Percentiles rank a stretch among this genome's conserved stretches.
phyloP scores from a whole-genome alignment of 2,329 filamentous ascomycete species.

The Aureobasidium leucospermi region DNA sequence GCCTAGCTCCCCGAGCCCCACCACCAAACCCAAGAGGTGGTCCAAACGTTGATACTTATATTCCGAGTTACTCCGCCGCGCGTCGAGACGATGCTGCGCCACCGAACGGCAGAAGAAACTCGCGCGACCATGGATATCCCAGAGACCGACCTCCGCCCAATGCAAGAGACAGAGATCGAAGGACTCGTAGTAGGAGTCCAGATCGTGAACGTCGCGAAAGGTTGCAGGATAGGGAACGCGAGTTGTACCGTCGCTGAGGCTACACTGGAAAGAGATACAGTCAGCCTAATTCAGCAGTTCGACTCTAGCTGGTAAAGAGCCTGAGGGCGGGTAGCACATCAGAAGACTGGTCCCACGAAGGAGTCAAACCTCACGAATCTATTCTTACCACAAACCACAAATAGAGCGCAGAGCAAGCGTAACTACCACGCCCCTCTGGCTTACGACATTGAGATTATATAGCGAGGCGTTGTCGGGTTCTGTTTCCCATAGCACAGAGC shows the following conservation, averaged over 20 bases:
- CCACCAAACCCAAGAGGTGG: constrained; percentile 18
- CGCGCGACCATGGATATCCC: constrained; percentile 17
- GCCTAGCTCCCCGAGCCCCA: constrained; percentile 22
- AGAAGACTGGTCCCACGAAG: not conserved
- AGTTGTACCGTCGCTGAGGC: constrained; percentile 26
- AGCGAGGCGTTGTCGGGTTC: constrained; percentile 11
- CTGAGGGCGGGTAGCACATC: not conserved
- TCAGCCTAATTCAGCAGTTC: not conserved
- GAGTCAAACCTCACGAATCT: not conserved
- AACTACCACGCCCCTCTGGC: not conserved
- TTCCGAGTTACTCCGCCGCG: constrained; percentile 33
- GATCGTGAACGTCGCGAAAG: constrained; percentile 24
- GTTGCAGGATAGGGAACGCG: constrained; percentile 30
- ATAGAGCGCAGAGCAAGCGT: not conserved
- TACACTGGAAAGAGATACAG: not conserved
- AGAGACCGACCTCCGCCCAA: constrained; percentile 18
- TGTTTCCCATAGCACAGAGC: constrained; percentile 4
- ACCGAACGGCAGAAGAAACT: constrained; percentile 11
- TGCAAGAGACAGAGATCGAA: constrained; percentile 20
- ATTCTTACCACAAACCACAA: not conserved
- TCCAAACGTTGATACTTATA: constrained; percentile 36
- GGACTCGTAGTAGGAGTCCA: constrained; percentile 23
- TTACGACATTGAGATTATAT: constrained; percentile 1
- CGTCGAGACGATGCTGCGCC: constrained; percentile 17
- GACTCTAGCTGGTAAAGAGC: not conserved